Base-by-base conservation (phyloP, 2,329 filamentous ascomycete species). In the Sporothrix pseudoabietina region DNA sequence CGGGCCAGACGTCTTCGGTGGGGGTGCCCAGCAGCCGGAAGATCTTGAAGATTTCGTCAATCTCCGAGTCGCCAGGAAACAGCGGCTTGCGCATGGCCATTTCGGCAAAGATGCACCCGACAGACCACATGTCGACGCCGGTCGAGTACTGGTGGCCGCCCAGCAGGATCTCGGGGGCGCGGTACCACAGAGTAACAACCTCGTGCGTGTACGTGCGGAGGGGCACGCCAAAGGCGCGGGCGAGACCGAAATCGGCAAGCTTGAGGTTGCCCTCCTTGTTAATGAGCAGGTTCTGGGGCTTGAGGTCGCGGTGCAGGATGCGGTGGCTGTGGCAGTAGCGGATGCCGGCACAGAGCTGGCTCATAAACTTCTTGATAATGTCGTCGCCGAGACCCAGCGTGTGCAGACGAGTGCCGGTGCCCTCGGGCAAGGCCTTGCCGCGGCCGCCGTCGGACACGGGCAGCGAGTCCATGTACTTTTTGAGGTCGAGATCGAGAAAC, bases 31-130 rank as follows among this genome's bases (percentile, higher is more conserved):
- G 88, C 55, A 95, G 82, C 72, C 90, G 88, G 89, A 97, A 97
- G 80, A 96, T 97, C 84, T 95, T 96, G 87, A 97, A 97, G 80
- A 97, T 97, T 82, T 97, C 93, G 79, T 97, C 93, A 82, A 97
- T 97, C 80, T 97, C 93, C 5, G 92, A 94, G 80, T 97, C 93
- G 75, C 93, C 93, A 9, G 94, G 93, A 85, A 97, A 97, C 59
- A 97, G 85, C 32, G 93, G 93, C 83, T 95, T 96, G 80, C 92
- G 90, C 4, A 93, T 97, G 83, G 92, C 94, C 93, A 97, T 97
- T 82, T 97, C 93, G 26, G 93, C 93, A 80, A 97, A 96, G 82
- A 97, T 97, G 81, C 93, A 94, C 75, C 93, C 93, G 55, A 94
- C 90, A 30, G 92, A 94, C 93, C 93, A 97, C 92, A 97, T 96